Evolutionary conservation across 1,284 basidiomycete species (phyloP).

Genomic region (Ustilago lituana): DNA sequence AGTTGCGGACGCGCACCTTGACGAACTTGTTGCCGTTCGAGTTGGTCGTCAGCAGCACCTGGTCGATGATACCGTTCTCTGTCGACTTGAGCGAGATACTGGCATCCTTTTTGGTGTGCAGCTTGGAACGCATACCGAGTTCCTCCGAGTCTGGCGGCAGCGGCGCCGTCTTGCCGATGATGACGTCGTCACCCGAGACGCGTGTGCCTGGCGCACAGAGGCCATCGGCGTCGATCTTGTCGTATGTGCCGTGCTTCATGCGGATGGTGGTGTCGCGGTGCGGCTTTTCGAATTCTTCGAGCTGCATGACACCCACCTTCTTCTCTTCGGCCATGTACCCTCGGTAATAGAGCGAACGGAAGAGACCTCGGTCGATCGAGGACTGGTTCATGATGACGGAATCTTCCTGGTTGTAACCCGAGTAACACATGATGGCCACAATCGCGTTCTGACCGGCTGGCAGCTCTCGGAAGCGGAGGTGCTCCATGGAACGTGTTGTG

Average conservation of each 20-base stretch:
- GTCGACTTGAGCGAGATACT: conserved; percentile 98
- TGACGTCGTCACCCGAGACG: conserved; percentile 96
- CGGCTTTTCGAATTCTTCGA: conserved; percentile 96
- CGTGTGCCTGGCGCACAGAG: conserved; percentile 94
- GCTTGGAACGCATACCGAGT: conserved; percentile 89
- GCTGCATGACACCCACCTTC: conserved; percentile 83
- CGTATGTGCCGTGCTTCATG: conserved; percentile 98
- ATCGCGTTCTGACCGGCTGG: conserved; percentile 98
- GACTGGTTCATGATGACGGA: conserved; percentile 99
- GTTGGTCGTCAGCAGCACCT: conserved; percentile 95
- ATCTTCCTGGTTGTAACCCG: conserved; percentile 99
- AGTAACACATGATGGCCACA: conserved; percentile 97
- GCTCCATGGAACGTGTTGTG: conserved; percentile 98
- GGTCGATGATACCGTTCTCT: conserved; percentile 96
- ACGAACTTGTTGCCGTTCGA: conserved; percentile 97
- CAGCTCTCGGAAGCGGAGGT: conserved; percentile 94
- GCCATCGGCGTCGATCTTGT: conserved; percentile 96
- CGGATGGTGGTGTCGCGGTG: conserved; percentile 89
- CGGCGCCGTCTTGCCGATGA: conserved; percentile 98
- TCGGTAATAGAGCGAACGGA: conserved; percentile 98
- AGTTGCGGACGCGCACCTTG: conserved; percentile 94
- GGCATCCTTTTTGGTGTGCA: conserved; percentile 90
- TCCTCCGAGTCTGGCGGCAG: conserved; percentile 96
- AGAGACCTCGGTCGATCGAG: conserved; percentile 95
- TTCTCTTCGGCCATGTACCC: conserved; percentile 98